Base-by-base conservation (phyloP, 129 eudicot genomes). In the Erigeron canadensis region DNA sequence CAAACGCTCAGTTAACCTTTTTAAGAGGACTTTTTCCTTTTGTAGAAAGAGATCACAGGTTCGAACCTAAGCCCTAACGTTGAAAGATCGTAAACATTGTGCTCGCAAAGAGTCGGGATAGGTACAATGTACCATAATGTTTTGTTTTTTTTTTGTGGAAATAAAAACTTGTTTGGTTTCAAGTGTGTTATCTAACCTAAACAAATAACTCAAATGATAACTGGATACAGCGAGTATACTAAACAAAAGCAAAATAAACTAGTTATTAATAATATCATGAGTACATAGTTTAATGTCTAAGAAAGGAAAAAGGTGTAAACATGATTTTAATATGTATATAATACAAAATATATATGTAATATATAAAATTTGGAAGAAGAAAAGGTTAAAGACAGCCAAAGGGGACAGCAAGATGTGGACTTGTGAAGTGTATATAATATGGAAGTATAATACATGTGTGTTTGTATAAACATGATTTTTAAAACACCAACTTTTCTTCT, bases 311-410 rank as follows among this genome's bases (percentile, higher is more conserved):
- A 3, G 50, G 13, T 45, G 34, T 28, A 28, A 28, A 28, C 34
- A 28, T 28, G 3, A 28, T 28, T 1, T 28, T 28, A 28, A 28
- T 28, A 28, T 28, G n/a, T n/a, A n/a, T n/a, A n/a, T 28, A 28
- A 28, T 28, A 28, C 1, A 1, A 28, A 38, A 4, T 63, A 63
- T 58, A 72, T 7, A 22, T 19, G 28, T 28, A n/a, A 21, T 23
- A 19, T 12, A 59, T 50, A 10, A 34, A 5, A 59, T 6, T 47
- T 45, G 67, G 58, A 66, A 56, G 72, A 75, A 65, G 6, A 75
- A 66, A 44, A 6, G 73, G 67, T 44, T 57, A 65, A 65, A 43
- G 34, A 65, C 73, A 74, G 53, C 51, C 71, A 73, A 54, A 69
- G 55, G 56, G 22, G 65, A 71, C 66, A 64, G 28, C 7, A 37